Percentiles rank a stretch among this genome's conserved stretches.
These are phyloP conservation scores for Kodamaea hsintzibuensis DNA, from an alignment of 805 yeast species.

Conservation along the genomic window DNA sequence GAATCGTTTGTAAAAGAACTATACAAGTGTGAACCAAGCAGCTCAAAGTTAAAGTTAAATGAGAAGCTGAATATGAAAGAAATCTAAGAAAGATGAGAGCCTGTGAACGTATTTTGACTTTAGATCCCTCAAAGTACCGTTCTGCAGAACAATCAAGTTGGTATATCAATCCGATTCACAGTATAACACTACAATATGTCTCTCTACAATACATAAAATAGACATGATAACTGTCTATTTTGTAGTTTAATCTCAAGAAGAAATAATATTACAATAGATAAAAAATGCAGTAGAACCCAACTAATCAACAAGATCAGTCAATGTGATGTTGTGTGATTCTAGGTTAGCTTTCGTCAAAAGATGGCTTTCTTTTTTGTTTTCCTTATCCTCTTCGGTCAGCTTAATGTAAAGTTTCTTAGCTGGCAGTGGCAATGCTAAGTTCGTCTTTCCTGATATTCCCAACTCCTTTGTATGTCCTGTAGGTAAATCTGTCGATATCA, in stretches of 20 bases:
- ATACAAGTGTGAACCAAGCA: constrained; percentile 33
- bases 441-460: constrained; percentile 9
- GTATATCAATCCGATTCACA: too few species aligned
- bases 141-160: too few species aligned
- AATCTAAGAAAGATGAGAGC: background rate
- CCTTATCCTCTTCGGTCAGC: constrained; percentile 14
- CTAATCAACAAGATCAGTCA: constrained; percentile 13
- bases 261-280: background rate
- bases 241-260: background rate
- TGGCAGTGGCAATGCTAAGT: constrained; percentile 7
- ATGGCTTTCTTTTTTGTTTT: constrained; percentile 18
- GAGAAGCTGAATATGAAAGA: background rate
- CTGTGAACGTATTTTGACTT: background rate
- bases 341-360: constrained; percentile 34
- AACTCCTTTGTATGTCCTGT: constrained; percentile 11
- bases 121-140: background rate
- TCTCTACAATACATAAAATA: background rate
- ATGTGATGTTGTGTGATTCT: constrained; percentile 23
- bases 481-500: constrained; percentile 33
- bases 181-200: background rate
- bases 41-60: background rate
- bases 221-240: background rate
- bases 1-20: constrained; percentile 91
- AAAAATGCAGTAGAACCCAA: background rate
- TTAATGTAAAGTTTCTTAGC: constrained; percentile 5